phyloP scores from a whole-genome alignment of 805 yeast genomes.

The Priceomyces castillae region DNA sequence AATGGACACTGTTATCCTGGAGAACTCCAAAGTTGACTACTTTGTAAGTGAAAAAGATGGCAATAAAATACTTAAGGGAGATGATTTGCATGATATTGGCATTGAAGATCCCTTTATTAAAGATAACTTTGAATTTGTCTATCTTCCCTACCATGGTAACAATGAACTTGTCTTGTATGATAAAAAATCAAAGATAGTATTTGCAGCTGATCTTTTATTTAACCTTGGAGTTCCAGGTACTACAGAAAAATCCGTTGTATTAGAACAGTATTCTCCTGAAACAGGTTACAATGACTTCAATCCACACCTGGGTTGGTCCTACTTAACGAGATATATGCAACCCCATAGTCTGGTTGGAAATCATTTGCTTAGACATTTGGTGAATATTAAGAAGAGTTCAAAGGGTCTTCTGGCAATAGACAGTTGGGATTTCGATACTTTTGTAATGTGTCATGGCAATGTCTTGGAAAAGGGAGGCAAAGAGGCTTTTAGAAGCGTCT shows the following conservation, averaged over 20 bases:
- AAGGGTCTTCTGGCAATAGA: constrained; percentile 27
- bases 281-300: constrained; percentile 35
- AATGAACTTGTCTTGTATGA: constrained; percentile 56
- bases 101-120: constrained; percentile 37
- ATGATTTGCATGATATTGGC: constrained; percentile 27
- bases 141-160: constrained; percentile 55
- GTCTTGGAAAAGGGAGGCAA: constrained; percentile 43
- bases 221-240: constrained; percentile 48
- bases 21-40: constrained; percentile 41
- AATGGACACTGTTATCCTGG: constrained; percentile 38
- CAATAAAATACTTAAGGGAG: constrained; percentile 26
- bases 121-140: constrained; percentile 52
- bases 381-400: constrained; percentile 14
- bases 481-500: constrained; percentile 20
- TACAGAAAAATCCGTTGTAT: constrained; percentile 13
- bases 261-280: constrained; percentile 43
- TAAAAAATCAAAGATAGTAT: constrained; percentile 44
- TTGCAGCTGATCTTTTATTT: constrained; percentile 61
- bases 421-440: constrained; percentile 46
- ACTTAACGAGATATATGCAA: constrained; percentile 37
- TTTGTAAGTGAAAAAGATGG: constrained; percentile 33
- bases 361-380: constrained; percentile 22
- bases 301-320: constrained; percentile 47
- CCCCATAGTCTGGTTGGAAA: constrained; percentile 40
- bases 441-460: constrained; percentile 61